Evolutionary conservation across 495 filamentous ascomycete species (phyloP).

Genomic region (Talaromyces trachyspermus): DNA sequence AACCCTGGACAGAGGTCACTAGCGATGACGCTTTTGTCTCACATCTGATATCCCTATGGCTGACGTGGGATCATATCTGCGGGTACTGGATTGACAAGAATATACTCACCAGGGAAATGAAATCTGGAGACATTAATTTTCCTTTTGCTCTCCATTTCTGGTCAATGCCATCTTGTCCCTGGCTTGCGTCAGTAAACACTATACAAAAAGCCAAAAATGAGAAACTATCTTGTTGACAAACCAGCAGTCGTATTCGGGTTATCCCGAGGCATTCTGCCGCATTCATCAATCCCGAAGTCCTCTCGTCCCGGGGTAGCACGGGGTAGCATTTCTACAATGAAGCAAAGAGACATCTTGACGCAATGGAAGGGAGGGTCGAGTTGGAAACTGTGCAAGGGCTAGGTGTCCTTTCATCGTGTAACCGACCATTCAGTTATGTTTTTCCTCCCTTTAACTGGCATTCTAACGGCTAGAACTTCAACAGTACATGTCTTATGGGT

Average conservation of each 20-base stretch:
- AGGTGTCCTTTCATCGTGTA: slow-evolving; percentile 6
- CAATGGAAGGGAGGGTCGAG: slow-evolving; percentile 10
- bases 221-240: background rate
- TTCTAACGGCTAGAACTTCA: background rate
- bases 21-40: slow-evolving; percentile 33
- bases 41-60: slow-evolving; percentile 32
- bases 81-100: slow-evolving; percentile 30
- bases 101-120: slow-evolving; percentile 31
- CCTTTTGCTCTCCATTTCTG: slow-evolving; percentile 36
- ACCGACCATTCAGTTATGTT: background rate
- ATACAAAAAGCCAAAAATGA: background rate
- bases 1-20: slow-evolving; percentile 35
- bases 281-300: slow-evolving; percentile 10
- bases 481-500: slow-evolving; percentile 7
- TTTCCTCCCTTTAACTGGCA: background rate
- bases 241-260: slow-evolving; percentile 15
- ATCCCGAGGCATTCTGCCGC: slow-evolving; percentile 14
- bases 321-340: slow-evolving; percentile 16
- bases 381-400: slow-evolving; percentile 14
- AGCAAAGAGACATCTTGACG: slow-evolving; percentile 9
- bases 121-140: slow-evolving; percentile 12
- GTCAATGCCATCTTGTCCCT: slow-evolving; percentile 36
- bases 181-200: slow-evolving; percentile 14
- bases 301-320: slow-evolving; percentile 12
- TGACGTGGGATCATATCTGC: slow-evolving; percentile 33